phyloP scores from a whole-genome alignment of 2,329 filamentous ascomycete genomes.

The Magnaporthiopsis incrustans region DNA sequence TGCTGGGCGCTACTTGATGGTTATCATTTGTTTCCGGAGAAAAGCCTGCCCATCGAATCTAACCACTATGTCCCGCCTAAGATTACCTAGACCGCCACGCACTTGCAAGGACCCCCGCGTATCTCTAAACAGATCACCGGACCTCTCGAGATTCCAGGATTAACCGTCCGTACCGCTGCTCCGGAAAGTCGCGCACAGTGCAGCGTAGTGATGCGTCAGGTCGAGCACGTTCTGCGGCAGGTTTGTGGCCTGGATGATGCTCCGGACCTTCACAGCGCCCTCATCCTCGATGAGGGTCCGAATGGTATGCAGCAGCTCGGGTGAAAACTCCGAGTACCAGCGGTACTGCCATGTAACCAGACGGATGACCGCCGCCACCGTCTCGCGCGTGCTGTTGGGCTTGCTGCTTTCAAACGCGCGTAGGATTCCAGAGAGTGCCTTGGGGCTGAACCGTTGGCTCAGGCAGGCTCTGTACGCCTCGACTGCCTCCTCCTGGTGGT shows the following conservation, averaged over 20 bases:
- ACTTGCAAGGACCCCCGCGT: not conserved
- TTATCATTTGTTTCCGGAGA: not conserved
- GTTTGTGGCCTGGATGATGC: slow-evolving; percentile 93
- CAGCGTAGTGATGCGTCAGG: slow-evolving; percentile 92
- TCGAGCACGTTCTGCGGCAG: slow-evolving; percentile 89
- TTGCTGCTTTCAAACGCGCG: slow-evolving; percentile 59
- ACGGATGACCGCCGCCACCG: slow-evolving; percentile 77
- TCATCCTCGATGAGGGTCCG: slow-evolving; percentile 94
- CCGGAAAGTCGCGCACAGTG: slow-evolving; percentile 86
- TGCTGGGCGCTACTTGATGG: not conserved
- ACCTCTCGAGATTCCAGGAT: not conserved
- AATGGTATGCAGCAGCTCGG: slow-evolving; percentile 78
- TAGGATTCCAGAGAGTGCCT: slow-evolving; percentile 79
- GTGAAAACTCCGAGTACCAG: slow-evolving; percentile 99
- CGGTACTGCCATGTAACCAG: slow-evolving; percentile 97
- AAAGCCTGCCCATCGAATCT: not conserved
- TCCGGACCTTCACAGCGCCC: slow-evolving; percentile 92
- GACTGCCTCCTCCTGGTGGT: slow-evolving; percentile 83
- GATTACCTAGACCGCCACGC: not conserved
- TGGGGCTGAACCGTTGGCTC: slow-evolving; percentile 82
- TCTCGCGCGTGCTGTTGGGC: slow-evolving; percentile 70
- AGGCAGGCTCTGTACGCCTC: slow-evolving; percentile 91
- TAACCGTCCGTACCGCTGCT: slow-evolving; percentile 87
- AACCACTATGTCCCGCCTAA: not conserved
- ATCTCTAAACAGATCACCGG: not conserved